Base-by-base conservation (phyloP, 2,329 filamentous ascomycete genomes). In the Dothideomycetes sp. region DNA sequence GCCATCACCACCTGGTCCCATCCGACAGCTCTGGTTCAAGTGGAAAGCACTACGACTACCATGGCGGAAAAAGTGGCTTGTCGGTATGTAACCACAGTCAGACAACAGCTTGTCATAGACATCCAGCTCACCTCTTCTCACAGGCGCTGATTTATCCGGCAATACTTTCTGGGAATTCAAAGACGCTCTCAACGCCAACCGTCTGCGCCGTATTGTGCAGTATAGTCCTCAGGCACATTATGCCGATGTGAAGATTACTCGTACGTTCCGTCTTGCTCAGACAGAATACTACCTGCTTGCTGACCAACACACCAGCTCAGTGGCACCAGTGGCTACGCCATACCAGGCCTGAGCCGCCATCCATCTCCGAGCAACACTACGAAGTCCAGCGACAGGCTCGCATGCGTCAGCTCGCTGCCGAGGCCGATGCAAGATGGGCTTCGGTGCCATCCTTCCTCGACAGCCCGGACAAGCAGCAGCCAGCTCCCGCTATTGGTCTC, bases 301-400 rank as follows among this genome's bases (percentile, higher is more conserved):
- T 43, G 10, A 46, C 15, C n/a, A 3, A 15, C 30, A 16, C 12
- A n/a, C 14, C 54, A 76, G 72, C 76, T 38, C 72, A 76, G 68
- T 81, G 77, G 77, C 73, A 77, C 52, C 77, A 80, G 61, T 81
- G 77, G 77, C 70, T 81, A 18, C 73, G 77, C 50, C 68, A 79
- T 48, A 74, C 75, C 8, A 73, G 77, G 33, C 50, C 60, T 37
- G 61, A 71, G 12, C 62, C 77, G 3, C 77, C 77, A 1, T 65
- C 67, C 2, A 53, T 80, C 36, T 52, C 68, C 48, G 77, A 81
- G 56, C 77, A 79, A 50, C 66, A 68, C 45, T 60, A 66, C 34
- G 76, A 81, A 43, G 46, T 77, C 34, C 48, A 66, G 24, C 65
- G 77, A 19, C 75, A 75, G 52, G 58, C 62, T n/a, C 66, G 66